phyloP scores from a whole-genome alignment of 176 grass and related monocot species.

The Juncus effusus region DNA sequence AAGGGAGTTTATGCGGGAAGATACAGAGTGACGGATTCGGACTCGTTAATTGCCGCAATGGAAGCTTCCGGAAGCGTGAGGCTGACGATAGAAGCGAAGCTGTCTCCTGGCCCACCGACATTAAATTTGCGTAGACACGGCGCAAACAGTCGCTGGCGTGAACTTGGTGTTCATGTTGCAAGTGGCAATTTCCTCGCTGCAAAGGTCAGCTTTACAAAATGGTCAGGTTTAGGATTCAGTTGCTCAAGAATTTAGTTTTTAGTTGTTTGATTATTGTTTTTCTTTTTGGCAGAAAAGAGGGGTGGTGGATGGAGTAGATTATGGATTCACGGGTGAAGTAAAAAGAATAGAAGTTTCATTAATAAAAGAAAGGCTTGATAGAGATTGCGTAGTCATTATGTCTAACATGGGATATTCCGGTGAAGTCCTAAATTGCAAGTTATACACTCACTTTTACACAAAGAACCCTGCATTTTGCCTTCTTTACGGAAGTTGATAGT shows the following conservation, averaged over 20 bases:
- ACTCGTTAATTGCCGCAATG: constrained; percentile 75
- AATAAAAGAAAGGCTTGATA: constrained; percentile 90
- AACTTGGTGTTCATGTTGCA: constrained; percentile 74
- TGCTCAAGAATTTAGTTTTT: constrained; percentile 5
- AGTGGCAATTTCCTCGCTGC: constrained; percentile 96
- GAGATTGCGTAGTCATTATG: constrained; percentile 83
- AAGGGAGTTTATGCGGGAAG: constrained; percentile 59
- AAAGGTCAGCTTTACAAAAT: constrained; percentile 51
- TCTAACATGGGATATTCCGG: constrained; percentile 92
- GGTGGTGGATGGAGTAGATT: constrained; percentile 37
- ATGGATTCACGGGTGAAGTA: constrained; percentile 74
- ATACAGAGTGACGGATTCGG: constrained; percentile 76
- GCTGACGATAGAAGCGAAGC: constrained; percentile 80
- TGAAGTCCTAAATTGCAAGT: constrained; percentile 98
- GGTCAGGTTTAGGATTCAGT: background rate
- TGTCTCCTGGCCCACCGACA: constrained; percentile 97
- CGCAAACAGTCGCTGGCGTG: constrained; percentile 61
- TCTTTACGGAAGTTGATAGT: no score
- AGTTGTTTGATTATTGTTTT: background rate
- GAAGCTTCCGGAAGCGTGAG: constrained; percentile 86
- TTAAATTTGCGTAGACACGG: constrained; percentile 81
- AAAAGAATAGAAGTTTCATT: constrained; percentile 83
- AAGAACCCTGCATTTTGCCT: background rate
- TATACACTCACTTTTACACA: background rate
- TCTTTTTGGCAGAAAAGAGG: constrained; percentile 35